Conservation (phyloP, 2,329 filamentous ascomycete species). For the Phaeophleospora eucalypticola region DNA sequence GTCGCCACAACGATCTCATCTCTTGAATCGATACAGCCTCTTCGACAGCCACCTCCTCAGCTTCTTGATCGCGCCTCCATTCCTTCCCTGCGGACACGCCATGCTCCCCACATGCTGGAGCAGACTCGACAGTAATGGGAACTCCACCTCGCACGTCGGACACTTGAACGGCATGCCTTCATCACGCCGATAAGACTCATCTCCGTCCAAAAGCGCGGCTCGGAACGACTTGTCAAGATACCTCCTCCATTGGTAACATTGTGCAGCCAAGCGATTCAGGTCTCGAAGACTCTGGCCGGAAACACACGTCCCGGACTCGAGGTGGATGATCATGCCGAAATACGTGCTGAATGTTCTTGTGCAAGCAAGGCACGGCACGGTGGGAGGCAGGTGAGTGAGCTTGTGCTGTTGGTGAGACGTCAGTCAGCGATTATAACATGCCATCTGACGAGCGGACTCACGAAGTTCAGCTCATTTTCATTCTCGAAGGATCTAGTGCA, state of each 20-base stretch:
- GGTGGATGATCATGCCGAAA: constrained; percentile 15
- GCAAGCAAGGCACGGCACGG: not conserved
- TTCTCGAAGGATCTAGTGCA: too few relatives aligned
- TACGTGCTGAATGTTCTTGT: constrained; percentile 10
- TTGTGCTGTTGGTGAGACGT: not conserved
- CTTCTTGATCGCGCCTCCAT: constrained; percentile 8
- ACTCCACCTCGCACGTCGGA: constrained; percentile 3
- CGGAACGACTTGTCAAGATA: constrained; percentile 8
- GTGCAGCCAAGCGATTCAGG: constrained; percentile 11
- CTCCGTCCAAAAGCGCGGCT: constrained; percentile 1
- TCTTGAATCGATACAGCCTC: constrained; percentile 1
- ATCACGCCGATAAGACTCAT: constrained; percentile 4
- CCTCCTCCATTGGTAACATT: constrained; percentile 15
- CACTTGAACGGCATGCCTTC: constrained; percentile 8
- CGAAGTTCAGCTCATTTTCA: too few relatives aligned
- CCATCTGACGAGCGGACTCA: too few relatives aligned
- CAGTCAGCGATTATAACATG: too few relatives aligned
- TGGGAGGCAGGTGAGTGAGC: not conserved
- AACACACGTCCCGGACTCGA: constrained; percentile 9
- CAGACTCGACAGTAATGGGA: constrained; percentile 9
- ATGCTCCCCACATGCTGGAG: constrained; percentile 10
- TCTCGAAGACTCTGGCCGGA: constrained; percentile 6
- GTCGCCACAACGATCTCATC: too few relatives aligned
- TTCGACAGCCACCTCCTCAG: constrained; percentile 9
- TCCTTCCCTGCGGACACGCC: constrained; percentile 6